These are phyloP conservation scores for Farysia itapuensis DNA, from an alignment of 1,284 basidiomycete genomes.

Conservation along the genomic window DNA sequence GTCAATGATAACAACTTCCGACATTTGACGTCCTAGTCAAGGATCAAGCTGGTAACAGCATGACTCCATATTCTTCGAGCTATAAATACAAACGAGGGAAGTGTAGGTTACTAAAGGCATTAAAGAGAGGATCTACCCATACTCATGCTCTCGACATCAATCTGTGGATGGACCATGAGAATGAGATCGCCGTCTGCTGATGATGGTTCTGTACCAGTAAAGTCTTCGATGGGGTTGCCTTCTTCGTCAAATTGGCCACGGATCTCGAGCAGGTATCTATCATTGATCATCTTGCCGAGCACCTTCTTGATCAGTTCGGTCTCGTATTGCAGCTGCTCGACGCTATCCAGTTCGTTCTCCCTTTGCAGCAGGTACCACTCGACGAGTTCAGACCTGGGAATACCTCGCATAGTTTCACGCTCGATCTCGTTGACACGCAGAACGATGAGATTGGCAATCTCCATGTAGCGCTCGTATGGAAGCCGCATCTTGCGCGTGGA, in stretches of 20 bases:
- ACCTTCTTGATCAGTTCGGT: slow-evolving; percentile 87
- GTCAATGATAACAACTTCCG: too few species aligned
- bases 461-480: slow-evolving; percentile 91
- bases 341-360: slow-evolving; percentile 78
- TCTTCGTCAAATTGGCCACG: slow-evolving; percentile 35
- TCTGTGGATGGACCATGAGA: slow-evolving; percentile 51
- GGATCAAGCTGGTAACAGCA: too few species aligned
- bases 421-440: slow-evolving; percentile 79
- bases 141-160: slow-evolving; percentile 50
- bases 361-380: slow-evolving; percentile 90
- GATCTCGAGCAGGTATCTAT: slow-evolving; percentile 56
- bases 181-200: slow-evolving; percentile 14
- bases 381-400: slow-evolving; percentile 76
- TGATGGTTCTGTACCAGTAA: slow-evolving; percentile 12
- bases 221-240: slow-evolving; percentile 18
- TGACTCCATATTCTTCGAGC: too few species aligned
- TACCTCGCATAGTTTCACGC: slow-evolving; percentile 72
- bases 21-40: too few species aligned
- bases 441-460: slow-evolving; percentile 83
- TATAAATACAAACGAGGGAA: too few species aligned
- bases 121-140: slow-evolving; percentile 4
- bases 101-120: too few species aligned
- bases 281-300: slow-evolving; percentile 85
- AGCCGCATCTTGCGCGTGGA: slow-evolving; percentile 72
- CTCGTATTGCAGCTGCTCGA: slow-evolving; percentile 90